Percentiles rank a stretch among this genome's conserved stretches.
Conservation (phyloP, 2,329 filamentous ascomycete genomes). For the Xylaria sp. region DNA sequence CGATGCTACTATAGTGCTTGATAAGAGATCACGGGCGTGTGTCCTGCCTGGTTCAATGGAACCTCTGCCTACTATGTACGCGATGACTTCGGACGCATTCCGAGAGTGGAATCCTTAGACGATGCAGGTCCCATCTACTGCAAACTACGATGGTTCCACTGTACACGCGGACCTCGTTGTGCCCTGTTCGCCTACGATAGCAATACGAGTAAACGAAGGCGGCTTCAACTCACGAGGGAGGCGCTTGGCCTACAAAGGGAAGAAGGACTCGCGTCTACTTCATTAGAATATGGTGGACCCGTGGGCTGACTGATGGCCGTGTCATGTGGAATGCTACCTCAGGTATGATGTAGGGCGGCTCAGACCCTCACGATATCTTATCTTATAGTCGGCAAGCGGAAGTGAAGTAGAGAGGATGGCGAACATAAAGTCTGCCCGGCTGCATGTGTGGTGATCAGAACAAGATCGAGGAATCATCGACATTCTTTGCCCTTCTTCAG, state of each 20-base stretch:
- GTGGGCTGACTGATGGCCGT: slow-evolving; percentile 14
- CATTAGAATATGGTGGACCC: slow-evolving; percentile 7
- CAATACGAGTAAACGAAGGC: slow-evolving; percentile 8
- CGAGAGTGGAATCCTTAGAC: slow-evolving; percentile 8
- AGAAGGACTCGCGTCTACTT: too few relatives aligned
- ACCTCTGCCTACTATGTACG: too few relatives aligned
- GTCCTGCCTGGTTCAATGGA: background rate
- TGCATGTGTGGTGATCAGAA: slow-evolving; percentile 1
- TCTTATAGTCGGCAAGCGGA: slow-evolving; percentile 14
- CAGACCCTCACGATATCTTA: slow-evolving; percentile 3
- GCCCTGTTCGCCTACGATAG: slow-evolving; percentile 12
- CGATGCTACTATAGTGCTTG: slow-evolving; percentile 13
- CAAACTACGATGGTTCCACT: slow-evolving; percentile 13
- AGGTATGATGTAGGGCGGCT: slow-evolving; percentile 4
- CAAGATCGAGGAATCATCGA: slow-evolving; percentile 3
- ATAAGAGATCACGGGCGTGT: slow-evolving; percentile 7
- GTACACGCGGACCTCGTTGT: background rate
- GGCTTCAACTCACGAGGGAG: slow-evolving; percentile 10
- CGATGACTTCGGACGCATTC: slow-evolving; percentile 9
- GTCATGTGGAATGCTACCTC: slow-evolving; percentile 15
- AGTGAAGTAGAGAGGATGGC: slow-evolving; percentile 1
- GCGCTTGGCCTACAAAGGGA: too few relatives aligned
- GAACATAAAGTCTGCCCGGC: slow-evolving; percentile 16
- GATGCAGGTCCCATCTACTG: slow-evolving; percentile 4
- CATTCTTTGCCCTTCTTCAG: slow-evolving; percentile 16